Percentiles rank a stretch among this genome's conserved stretches.
Conservation (phyloP, 2,329 filamentous ascomycete genomes). For the Arthroderma uncinatum region DNA sequence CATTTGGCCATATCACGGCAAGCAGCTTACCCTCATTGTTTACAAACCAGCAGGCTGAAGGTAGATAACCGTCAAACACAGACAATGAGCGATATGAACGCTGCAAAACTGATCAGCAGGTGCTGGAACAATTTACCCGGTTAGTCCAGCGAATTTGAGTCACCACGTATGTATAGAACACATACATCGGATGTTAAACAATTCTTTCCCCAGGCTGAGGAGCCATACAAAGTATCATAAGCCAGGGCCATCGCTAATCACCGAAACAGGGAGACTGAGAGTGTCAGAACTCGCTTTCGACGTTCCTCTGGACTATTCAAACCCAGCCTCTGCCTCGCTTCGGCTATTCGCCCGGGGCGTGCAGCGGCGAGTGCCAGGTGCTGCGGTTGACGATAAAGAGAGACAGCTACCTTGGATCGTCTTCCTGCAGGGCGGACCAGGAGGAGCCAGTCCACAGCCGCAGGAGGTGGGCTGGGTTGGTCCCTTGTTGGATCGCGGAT, state of each 20-base stretch:
- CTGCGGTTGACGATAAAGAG: conserved; percentile 34
- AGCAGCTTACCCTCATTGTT: no score
- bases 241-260: neutral
- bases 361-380: conserved; percentile 53
- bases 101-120: conserved; percentile 30
- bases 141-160: neutral
- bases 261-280: conserved; percentile 52
- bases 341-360: conserved; percentile 69
- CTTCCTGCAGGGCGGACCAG: conserved; percentile 79
- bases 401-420: conserved; percentile 50
- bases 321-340: conserved; percentile 50
- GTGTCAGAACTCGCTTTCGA: conserved; percentile 78
- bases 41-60: no score
- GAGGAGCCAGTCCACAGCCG: conserved; percentile 63
- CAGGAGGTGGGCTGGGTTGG: conserved; percentile 63
- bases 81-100: conserved; percentile 20
- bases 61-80: no score
- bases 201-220: no score
- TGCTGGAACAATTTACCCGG: neutral
- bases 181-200: no score
- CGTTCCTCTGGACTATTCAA: conserved; percentile 67
- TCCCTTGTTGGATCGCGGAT: conserved; percentile 63
- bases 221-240: neutral
- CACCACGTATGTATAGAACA: neutral
- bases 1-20: no score